These are phyloP conservation scores for Amauroascus verrucosus DNA, from an alignment of 2,329 filamentous ascomycete species.

Conservation along the genomic window DNA sequence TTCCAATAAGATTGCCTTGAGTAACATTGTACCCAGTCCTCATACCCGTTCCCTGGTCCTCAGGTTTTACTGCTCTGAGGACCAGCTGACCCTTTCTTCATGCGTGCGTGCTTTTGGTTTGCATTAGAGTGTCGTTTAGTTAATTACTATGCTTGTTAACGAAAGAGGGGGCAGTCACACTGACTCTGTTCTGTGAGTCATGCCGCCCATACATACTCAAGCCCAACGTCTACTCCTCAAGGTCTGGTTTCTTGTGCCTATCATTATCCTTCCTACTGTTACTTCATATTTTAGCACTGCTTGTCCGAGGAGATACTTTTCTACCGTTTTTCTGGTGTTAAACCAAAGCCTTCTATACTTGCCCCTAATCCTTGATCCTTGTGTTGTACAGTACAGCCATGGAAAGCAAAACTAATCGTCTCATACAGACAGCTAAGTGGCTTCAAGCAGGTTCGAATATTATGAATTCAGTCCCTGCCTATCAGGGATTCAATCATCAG, in stretches of 20 bases:
- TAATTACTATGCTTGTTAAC: background rate
- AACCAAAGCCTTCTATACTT: background rate
- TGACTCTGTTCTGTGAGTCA: background rate
- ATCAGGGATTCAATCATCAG: conserved; percentile 1
- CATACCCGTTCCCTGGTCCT: background rate
- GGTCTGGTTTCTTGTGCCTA: background rate
- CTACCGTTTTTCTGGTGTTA: background rate
- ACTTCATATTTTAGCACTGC: background rate
- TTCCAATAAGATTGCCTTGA: conserved; percentile 2
- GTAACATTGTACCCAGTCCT: too few species aligned
- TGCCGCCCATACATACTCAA: background rate
- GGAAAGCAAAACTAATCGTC: conserved; percentile 19
- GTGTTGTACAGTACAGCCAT: conserved; percentile 8
- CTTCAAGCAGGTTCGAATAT: conserved; percentile 9
- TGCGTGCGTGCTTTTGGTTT: background rate
- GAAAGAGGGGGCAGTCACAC: background rate
- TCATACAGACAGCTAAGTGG: conserved; percentile 14
- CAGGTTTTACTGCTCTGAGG: background rate
- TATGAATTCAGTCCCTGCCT: conserved; percentile 6
- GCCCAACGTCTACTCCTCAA: background rate
- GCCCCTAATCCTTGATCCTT: background rate
- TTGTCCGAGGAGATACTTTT: background rate
- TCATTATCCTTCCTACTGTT: background rate
- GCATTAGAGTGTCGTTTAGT: background rate
- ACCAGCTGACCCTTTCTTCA: conserved; percentile 4